Evolutionary conservation across 2,329 filamentous ascomycete species (phyloP).

Genomic region (Trichoderma atrobrunneum): DNA sequence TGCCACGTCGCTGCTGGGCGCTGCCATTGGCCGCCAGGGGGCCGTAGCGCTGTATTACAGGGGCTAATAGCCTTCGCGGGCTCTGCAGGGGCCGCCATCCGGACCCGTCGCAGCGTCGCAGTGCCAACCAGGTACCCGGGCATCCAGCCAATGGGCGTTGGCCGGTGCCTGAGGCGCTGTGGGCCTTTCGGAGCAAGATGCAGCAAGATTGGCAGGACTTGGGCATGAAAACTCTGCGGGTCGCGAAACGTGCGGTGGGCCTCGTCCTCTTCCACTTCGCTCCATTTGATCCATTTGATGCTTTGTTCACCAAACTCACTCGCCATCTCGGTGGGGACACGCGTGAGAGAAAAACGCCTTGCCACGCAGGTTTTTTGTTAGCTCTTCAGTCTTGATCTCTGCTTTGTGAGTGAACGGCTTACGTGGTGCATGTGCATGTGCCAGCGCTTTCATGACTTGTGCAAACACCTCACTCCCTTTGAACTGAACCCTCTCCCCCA

Average conservation of each 20-base stretch:
- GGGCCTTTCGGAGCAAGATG: not conserved
- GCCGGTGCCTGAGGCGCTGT: constrained; percentile 26
- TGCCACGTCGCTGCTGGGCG: constrained; percentile 9
- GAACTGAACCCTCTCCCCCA: not conserved
- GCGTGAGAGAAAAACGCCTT: constrained; percentile 5
- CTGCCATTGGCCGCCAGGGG: constrained; percentile 13
- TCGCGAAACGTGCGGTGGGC: constrained; percentile 13
- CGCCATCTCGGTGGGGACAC: constrained; percentile 8
- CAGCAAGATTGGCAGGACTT: not conserved
- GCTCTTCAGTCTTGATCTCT: not conserved
- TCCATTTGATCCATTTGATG: not conserved
- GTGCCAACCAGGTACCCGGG: constrained; percentile 29
- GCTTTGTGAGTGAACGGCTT: not conserved
- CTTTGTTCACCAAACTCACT: constrained; percentile 8
- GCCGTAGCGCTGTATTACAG: constrained; percentile 16
- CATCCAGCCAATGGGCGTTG: constrained; percentile 29
- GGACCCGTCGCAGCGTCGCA: constrained; percentile 21
- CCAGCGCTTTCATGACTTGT: not conserved
- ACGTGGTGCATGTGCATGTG: not conserved
- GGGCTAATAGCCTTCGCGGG: constrained; percentile 14
- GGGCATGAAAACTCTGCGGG: not conserved
- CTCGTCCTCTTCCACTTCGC: not conserved
- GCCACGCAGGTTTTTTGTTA: constrained; percentile 5
- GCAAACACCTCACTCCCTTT: not conserved
- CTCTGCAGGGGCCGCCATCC: constrained; percentile 18